Conservation (phyloP, 441 rosid genomes). For the Populus trichocarpa region DNA sequence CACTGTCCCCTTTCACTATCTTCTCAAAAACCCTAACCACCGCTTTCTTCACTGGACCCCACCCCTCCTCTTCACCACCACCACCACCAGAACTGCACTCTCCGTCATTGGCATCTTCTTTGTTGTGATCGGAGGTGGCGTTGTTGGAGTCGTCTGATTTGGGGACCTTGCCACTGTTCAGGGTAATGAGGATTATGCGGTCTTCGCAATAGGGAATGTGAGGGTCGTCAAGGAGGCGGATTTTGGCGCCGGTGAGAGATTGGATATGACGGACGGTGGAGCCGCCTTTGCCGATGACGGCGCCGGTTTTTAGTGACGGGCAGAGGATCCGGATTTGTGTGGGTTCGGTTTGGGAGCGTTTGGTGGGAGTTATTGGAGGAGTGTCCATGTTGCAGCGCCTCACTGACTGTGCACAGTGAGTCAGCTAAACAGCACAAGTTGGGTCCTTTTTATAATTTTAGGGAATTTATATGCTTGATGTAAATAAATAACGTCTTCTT, state of each 20-base stretch:
- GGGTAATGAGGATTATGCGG: constrained; percentile 60
- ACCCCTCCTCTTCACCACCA: constrained; percentile 37
- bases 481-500: neutral
- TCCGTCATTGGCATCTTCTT: neutral
- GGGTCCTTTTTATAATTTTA: neutral
- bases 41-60: constrained; percentile 70
- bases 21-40: constrained; percentile 71
- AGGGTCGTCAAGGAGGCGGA: constrained; percentile 70
- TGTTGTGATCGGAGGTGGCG: neutral
- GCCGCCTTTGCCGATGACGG: constrained; percentile 81
- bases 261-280: constrained; percentile 66
- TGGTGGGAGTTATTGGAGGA: neutral
- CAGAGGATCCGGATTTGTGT: constrained; percentile 61
- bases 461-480: neutral
- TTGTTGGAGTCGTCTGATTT: neutral
- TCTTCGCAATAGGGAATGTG: constrained; percentile 44
- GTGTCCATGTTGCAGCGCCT: neutral
- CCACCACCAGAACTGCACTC: constrained; percentile 14
- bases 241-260: constrained; percentile 58
- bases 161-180: constrained; percentile 13
- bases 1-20: constrained; percentile 55
- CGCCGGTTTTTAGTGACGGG: constrained; percentile 62
- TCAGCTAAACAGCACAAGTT: too few species aligned
- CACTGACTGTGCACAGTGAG: neutral
- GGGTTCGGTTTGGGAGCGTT: neutral